phyloP scores from a whole-genome alignment of 257 asterid species.

The Orobanche coerulescens region DNA sequence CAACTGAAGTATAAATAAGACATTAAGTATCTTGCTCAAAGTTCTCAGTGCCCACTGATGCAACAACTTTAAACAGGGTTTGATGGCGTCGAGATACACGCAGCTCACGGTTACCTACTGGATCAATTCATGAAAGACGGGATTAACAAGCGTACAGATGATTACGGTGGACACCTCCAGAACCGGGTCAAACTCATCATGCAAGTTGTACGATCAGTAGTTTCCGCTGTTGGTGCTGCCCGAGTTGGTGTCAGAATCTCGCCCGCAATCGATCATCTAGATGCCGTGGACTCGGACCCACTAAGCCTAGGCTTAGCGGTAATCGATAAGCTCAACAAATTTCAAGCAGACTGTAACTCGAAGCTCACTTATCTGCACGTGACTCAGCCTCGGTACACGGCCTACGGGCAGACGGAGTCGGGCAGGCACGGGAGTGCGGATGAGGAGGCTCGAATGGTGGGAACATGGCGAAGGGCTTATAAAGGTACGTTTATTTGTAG shows the following conservation, averaged over 20 bases:
- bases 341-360: conserved; percentile 38
- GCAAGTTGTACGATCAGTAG: conserved; percentile 55
- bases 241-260: conserved; percentile 77
- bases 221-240: conserved; percentile 61
- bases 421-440: conserved; percentile 67
- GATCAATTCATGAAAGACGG: conserved; percentile 90
- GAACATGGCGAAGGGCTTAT: conserved; percentile 53
- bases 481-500: conserved; percentile 59
- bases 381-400: conserved; percentile 79
- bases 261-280: conserved; percentile 92
- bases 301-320: conserved; percentile 65
- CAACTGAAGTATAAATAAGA: not conserved
- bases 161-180: conserved; percentile 69
- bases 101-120: conserved; percentile 91
- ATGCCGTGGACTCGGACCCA: conserved; percentile 83
- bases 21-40: not conserved
- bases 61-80: conserved; percentile 60
- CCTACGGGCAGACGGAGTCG: conserved; percentile 52
- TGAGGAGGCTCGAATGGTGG: conserved; percentile 53
- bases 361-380: conserved; percentile 68
- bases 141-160: conserved; percentile 72
- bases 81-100: conserved; percentile 87
- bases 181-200: conserved; percentile 71
- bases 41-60: not conserved
- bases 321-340: conserved; percentile 56